A percentile compares a stretch with the other conserved stretches of the same genome.
Conservation (phyloP, 2,329 filamentous ascomycete genomes). For the Eutypella sp. region DNA sequence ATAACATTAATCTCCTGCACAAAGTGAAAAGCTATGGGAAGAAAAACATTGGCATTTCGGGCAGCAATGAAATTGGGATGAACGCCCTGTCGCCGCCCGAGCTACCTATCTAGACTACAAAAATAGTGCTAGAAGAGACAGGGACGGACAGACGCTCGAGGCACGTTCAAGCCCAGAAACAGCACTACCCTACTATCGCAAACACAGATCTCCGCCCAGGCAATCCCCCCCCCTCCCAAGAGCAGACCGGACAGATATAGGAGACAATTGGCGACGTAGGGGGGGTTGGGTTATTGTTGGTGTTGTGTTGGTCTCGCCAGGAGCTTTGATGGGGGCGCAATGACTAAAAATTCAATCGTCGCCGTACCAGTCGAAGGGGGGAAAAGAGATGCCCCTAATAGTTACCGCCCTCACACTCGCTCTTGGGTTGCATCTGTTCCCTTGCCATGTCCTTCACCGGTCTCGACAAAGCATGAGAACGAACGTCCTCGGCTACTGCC, state of each 20-base stretch:
- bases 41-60: background rate
- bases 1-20: background rate
- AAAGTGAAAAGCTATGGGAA: conserved; percentile 1
- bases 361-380: background rate
- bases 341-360: background rate
- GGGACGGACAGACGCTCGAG: too few species aligned
- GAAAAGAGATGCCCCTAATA: background rate
- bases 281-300: too few species aligned
- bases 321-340: background rate
- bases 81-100: background rate
- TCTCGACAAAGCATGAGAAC: background rate
- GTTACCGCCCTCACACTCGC: background rate
- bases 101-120: background rate
- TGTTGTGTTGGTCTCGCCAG: conserved; percentile 1
- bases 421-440: background rate
- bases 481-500: background rate
- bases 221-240: too few species aligned
- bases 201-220: conserved; percentile 1
- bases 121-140: too few species aligned
- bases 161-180: too few species aligned
- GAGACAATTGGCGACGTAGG: background rate
- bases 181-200: too few species aligned
- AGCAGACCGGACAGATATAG: background rate
- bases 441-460: background rate
- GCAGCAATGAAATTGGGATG: background rate